Conservation (phyloP, 2,329 filamentous ascomycete species). For the Nemania serpens region DNA sequence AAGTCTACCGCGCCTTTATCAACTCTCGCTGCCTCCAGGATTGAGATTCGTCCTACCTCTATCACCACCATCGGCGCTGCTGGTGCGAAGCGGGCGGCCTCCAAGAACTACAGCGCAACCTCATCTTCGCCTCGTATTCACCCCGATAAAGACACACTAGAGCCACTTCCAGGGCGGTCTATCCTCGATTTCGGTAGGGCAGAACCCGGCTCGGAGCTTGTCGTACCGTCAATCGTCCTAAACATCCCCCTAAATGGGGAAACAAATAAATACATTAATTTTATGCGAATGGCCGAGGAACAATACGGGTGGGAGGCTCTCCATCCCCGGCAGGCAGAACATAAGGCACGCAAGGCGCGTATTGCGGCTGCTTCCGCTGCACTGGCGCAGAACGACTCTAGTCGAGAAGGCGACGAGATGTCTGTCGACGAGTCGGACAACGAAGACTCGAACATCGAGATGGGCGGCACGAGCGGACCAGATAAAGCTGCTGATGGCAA, state of each 20-base stretch:
- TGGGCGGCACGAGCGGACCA: conserved; percentile 69
- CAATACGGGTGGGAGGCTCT: conserved; percentile 93
- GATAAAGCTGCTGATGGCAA: conserved; percentile 62
- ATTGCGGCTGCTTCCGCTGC: conserved; percentile 89
- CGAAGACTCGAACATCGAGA: conserved; percentile 88
- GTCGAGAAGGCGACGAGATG: conserved; percentile 79
- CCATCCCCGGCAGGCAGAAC: conserved; percentile 87
- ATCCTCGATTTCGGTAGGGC: conserved; percentile 66
- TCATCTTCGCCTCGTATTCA: conserved; percentile 57
- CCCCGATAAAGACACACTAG: conserved; percentile 52
- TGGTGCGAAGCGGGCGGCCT: conserved; percentile 37
- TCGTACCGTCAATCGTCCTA: conserved; percentile 79
- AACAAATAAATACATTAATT: conserved; percentile 92
- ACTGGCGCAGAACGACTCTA: conserved; percentile 74
- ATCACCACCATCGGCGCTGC: conserved; percentile 43
- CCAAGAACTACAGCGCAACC: conserved; percentile 46
- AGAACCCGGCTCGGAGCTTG: conserved; percentile 61
- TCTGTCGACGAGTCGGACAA: conserved; percentile 75
- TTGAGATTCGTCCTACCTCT: conserved; percentile 42
- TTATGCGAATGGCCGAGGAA: conserved; percentile 90
- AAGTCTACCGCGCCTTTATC: conserved; percentile 44
- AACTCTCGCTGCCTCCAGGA: conserved; percentile 35
- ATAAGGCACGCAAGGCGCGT: conserved; percentile 82
- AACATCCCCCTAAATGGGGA: conserved; percentile 80
- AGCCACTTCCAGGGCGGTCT: conserved; percentile 53